Base-by-base conservation (phyloP, 2,329 filamentous ascomycete genomes). In the Aureobasidium sp. region DNA sequence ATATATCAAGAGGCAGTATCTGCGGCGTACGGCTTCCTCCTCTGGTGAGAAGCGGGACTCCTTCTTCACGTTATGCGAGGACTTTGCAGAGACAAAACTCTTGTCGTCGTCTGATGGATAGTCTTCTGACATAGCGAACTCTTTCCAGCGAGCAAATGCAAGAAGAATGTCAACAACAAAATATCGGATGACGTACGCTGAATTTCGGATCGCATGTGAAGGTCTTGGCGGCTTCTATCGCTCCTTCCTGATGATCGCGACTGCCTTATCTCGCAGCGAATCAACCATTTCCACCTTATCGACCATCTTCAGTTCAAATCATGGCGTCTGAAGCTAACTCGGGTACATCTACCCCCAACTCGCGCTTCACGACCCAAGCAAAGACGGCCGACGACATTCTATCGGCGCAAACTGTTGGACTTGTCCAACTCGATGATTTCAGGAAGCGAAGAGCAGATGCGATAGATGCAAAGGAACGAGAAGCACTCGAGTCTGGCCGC, bases 401-500 rank as follows among this genome's bases (percentile, higher is more conserved):
- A 50, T 93, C 93, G 63, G 90, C 85, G 59, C 86, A 91, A 70
- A 96, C 91, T 0, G 91, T 97, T 66, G 94, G 94, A 44, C 86
- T 99, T 3, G 93, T 97, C 59, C 85, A 90, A 62, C 86, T 97
- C 47, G 91, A 90, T 66, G 94, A 97, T 72, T 97, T 96, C 74
- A 91, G 93, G 75, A 97, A 99, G 78, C 87, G 94, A 63, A 90
- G 93, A 74, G 92, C 91, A 68, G 91, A 97, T 75, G 90, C 92
- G 16, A 79, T 96, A 51, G 93, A 97, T 74, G 87, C 90, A 71
- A 93, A 94, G 60, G 37, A 59, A 29, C 61, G 45, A 61, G 55
- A 59, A 37, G 61, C 41, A 27, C 61, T 37, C 42, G 57, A 54
- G 42, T 54, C 34, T 51, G 61, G 25, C 27, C 53, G 30, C 13